Conservation (phyloP, 2,329 filamentous ascomycete genomes). For the Bretziella fagacearum region DNA sequence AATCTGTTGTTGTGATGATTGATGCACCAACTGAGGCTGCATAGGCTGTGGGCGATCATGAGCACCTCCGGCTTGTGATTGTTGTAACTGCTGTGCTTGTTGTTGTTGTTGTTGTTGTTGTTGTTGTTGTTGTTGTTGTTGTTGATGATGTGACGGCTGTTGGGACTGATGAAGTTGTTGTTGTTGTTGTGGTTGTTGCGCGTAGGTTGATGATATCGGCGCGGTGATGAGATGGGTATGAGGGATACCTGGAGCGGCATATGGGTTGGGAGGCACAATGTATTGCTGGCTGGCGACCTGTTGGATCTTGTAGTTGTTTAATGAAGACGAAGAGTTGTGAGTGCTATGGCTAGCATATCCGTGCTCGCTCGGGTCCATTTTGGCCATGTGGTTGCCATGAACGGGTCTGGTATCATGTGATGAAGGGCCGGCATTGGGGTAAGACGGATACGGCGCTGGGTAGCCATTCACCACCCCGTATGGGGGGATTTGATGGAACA, state of each 20-base stretch:
- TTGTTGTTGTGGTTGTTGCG: background rate
- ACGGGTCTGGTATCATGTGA: background rate
- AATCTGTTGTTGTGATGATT: constrained; percentile 1
- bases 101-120: constrained; percentile 1
- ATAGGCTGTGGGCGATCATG: constrained; percentile 3
- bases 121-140: background rate
- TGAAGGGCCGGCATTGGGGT: background rate
- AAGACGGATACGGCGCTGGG: background rate
- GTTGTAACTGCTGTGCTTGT: background rate
- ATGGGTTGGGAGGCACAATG: background rate
- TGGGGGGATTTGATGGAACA: background rate
- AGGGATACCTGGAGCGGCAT: background rate
- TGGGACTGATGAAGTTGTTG: background rate
- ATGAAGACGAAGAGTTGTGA: background rate
- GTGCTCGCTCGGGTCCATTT: background rate
- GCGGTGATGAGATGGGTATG: background rate
- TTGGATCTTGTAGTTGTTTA: background rate
- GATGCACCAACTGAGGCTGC: constrained; percentile 8
- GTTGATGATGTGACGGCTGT: background rate
- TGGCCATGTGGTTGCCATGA: too few relatives aligned
- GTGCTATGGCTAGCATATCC: background rate
- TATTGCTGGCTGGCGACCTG: background rate
- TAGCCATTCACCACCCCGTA: background rate
- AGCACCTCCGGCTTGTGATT: background rate
- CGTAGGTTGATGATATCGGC: background rate